Evolutionary conservation across 176 grass and related monocot genomes (phyloP), one percentile per base, ranked within the genome.

Genomic region (Dendrocalamus sinicus): DNA sequence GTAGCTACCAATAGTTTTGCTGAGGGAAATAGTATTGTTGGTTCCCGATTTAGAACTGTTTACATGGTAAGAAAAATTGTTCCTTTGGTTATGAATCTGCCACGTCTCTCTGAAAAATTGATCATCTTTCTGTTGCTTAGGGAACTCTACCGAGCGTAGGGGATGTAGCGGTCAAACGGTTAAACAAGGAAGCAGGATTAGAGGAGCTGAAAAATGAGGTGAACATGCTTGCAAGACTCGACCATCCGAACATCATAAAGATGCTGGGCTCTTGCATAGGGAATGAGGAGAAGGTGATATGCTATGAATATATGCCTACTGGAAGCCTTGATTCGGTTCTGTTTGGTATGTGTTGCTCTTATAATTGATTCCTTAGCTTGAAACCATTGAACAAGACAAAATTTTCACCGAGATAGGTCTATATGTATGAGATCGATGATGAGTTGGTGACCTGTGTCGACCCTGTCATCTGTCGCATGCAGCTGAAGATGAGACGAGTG

Each of bases 241-340:
- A 82, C 17, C 86, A 88, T 52, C 71, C 45, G 0, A 88, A 88
- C 69, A 50, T 88, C 24, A 81, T 88, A 47, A 59, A 80, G 55
- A 62, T 88, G 35, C 46, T 82, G 40, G 78, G 78, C 12, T 88
- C 69, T 30, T 82, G 86, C 45, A 82, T 83, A 41, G 7, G 57
- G 12, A 52, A 68, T 35, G 58, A 67, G 6, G 58, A 59, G 24
- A 82, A 53, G 30, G 4, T 88, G 45, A 55, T 88, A 47, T 83
- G 86, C 78, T 88, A 88, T 7, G 78, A 88, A 51, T 83, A 81
- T 40, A 73, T 88, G 46, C 77, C 54, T 57, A 64, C 28, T 45
- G 78, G 86, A 43, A 83, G 86, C 40, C 86, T 88, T 51, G 78
- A 88, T 45, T 45, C 62, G 4, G 51, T 76, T 48, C 28, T 83